Conservation (phyloP, 2,329 filamentous ascomycete species). For the Epichloe coenophiala region DNA sequence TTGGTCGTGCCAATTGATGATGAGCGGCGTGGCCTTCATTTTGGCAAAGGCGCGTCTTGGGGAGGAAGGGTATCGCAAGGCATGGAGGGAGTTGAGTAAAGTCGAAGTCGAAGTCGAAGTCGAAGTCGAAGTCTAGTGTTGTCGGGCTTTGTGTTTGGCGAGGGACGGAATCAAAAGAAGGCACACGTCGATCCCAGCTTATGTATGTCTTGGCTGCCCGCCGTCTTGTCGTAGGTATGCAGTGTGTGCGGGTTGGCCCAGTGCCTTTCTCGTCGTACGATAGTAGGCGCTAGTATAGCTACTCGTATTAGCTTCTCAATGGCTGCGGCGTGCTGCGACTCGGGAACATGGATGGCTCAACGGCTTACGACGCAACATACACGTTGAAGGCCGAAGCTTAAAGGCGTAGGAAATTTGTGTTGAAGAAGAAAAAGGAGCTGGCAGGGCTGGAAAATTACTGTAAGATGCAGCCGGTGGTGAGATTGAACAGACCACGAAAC, state of each 20-base stretch:
- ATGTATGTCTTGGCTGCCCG: not conserved
- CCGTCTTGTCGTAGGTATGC: not conserved
- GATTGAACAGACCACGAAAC: too few species aligned
- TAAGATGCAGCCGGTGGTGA: too few species aligned
- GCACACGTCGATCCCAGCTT: not conserved
- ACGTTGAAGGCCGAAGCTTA: not conserved
- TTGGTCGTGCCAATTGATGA: constrained; percentile 98
- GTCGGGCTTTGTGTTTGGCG: not conserved
- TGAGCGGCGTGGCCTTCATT: constrained; percentile 94
- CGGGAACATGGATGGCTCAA: not conserved
- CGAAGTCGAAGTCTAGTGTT: too few species aligned
- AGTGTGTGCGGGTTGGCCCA: not conserved
- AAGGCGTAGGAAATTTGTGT: not conserved
- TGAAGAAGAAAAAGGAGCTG: too few species aligned
- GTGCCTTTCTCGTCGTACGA: not conserved
- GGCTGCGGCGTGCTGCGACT: not conserved
- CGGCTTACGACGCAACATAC: constrained; percentile 5
- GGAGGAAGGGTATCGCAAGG: constrained; percentile 15
- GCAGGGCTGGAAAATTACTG: too few species aligned
- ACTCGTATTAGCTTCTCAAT: not conserved
- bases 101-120: not conserved
- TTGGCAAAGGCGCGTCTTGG: constrained; percentile 20
- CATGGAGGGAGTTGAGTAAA: constrained; percentile 13
- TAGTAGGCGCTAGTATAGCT: not conserved
- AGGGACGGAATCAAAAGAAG: not conserved